Evolutionary conservation across 1,284 basidiomycete genomes (phyloP).

Genomic region (Rhizoctonia solani): DNA sequence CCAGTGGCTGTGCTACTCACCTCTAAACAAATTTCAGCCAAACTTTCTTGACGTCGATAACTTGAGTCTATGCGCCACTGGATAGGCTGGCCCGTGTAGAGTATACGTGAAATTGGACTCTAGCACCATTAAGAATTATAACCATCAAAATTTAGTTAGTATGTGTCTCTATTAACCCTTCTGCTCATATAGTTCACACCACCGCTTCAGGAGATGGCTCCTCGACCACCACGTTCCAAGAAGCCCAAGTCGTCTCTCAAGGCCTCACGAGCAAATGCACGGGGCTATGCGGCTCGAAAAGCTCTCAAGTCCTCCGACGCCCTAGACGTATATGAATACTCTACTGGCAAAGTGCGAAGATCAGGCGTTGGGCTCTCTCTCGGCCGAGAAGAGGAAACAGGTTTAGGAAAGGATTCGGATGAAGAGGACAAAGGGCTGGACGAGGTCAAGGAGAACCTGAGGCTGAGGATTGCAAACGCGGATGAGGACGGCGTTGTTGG

Average conservation of each 20-base stretch:
- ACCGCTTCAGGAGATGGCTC: constrained; percentile 5
- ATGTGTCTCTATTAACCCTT: no score
- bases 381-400: constrained; percentile 57
- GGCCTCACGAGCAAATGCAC: constrained; percentile 47
- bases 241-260: background rate
- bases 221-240: constrained; percentile 6
- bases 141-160: background rate
- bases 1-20: background rate
- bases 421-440: constrained; percentile 47
- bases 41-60: no score
- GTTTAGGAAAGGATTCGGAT: constrained; percentile 48
- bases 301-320: constrained; percentile 20
- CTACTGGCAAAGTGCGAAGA: constrained; percentile 37
- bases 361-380: constrained; percentile 58
- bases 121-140: no score
- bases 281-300: constrained; percentile 59
- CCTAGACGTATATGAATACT: constrained; percentile 41
- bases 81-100: no score
- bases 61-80: no score
- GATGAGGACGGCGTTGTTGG: constrained; percentile 46
- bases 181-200: background rate
- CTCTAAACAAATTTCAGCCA: background rate
- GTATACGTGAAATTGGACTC: no score
- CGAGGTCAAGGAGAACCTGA: constrained; percentile 54
- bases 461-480: constrained; percentile 63